These are phyloP conservation scores for Marsdenia floribunda DNA, from an alignment of 257 asterid genomes.

Conservation along the genomic window DNA sequence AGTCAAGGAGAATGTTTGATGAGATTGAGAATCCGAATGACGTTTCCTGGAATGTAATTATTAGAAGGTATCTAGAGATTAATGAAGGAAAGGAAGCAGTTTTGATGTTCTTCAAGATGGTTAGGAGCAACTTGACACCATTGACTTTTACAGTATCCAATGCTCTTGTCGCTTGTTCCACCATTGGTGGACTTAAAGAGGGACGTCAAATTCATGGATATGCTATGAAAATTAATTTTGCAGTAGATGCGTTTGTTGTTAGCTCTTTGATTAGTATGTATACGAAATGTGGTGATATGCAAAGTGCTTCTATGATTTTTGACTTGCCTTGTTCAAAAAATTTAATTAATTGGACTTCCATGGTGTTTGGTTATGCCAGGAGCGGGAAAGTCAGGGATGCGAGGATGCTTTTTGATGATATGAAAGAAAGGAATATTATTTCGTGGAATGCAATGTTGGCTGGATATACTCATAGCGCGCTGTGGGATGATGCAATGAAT, in stretches of 20 bases:
- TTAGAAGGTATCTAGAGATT: conserved; percentile 70
- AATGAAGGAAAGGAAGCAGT: conserved; percentile 54
- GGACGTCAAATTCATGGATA: conserved; percentile 72
- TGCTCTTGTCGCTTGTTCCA: conserved; percentile 64
- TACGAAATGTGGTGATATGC: conserved; percentile 56
- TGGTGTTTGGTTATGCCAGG: conserved; percentile 55
- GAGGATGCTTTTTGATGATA: conserved; percentile 52
- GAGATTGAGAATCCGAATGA: conserved; percentile 56
- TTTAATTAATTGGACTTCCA: conserved; percentile 49
- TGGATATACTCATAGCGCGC: conserved; percentile 40
- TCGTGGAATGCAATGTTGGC: conserved; percentile 85
- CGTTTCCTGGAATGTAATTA: conserved; percentile 81
- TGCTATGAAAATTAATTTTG: conserved; percentile 45
- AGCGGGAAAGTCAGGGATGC: conserved; percentile 48
- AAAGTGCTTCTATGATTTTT: conserved; percentile 46
- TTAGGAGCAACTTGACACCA: conserved; percentile 43
- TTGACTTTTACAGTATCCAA: conserved; percentile 67
- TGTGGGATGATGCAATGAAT: conserved; percentile 71
- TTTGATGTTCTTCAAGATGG: conserved; percentile 53
- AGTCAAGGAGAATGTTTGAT: conserved; percentile 74
- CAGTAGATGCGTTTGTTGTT: conserved; percentile 48
- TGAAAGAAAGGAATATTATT: conserved; percentile 54
- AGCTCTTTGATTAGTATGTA: conserved; percentile 61
- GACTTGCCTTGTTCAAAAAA: conserved; percentile 42
- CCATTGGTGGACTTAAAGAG: conserved; percentile 42